These are phyloP conservation scores for Agapanthus africanus DNA, from an alignment of 106 monocot genomes.

Conservation along the genomic window DNA sequence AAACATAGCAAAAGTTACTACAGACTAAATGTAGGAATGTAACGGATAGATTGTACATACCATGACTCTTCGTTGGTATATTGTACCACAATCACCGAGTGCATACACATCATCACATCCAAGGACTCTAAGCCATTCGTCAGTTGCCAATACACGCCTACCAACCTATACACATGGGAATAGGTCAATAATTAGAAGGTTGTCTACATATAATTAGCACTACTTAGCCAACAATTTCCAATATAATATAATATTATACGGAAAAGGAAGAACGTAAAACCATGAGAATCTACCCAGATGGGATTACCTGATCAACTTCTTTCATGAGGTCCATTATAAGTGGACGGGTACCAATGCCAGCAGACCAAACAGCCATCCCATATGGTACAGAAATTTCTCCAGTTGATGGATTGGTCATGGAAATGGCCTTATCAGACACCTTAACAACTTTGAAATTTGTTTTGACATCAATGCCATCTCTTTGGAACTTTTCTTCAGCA, in stretches of 20 bases:
- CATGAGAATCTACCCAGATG: not conserved
- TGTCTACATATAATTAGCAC: too few relatives aligned
- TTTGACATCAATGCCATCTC: constrained; percentile 75
- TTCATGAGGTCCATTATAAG: constrained; percentile 78
- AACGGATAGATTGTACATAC: constrained; percentile 18
- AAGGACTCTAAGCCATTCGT: constrained; percentile 74
- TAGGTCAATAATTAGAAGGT: too few relatives aligned
- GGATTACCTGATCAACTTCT: constrained; percentile 62
- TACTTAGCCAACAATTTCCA: too few relatives aligned
- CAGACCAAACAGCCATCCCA: constrained; percentile 89
- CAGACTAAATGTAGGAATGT: too few relatives aligned
- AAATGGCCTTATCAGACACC: constrained; percentile 64
- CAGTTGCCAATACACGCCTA: constrained; percentile 75
- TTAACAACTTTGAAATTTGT: constrained; percentile 54
- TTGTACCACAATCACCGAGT: constrained; percentile 76
- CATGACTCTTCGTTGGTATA: constrained; percentile 71
- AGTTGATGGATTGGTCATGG: constrained; percentile 32
- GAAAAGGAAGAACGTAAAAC: not conserved
- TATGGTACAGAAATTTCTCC: constrained; percentile 46
- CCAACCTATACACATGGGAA: constrained; percentile 23
- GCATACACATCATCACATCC: constrained; percentile 63
- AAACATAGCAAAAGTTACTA: too few relatives aligned
- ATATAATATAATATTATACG: too few relatives aligned
- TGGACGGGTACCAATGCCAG: constrained; percentile 84
- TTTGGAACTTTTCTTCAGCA: constrained; percentile 73